These are phyloP conservation scores for Trichoderma koningii DNA, from an alignment of 2,329 filamentous ascomycete genomes.

Conservation along the genomic window DNA sequence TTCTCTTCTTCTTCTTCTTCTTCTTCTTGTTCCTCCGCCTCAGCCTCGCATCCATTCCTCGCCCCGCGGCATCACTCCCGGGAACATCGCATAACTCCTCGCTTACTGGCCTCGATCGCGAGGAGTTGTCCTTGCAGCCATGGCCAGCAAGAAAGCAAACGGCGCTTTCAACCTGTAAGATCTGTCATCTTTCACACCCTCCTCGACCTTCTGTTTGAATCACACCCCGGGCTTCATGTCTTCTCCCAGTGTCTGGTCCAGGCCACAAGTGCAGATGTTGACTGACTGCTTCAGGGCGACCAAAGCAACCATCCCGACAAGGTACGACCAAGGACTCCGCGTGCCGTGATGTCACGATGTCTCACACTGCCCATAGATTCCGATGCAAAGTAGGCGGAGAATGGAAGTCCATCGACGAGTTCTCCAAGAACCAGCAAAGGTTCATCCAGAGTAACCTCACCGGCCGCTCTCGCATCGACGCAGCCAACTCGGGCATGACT, in stretches of 20 bases:
- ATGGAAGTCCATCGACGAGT: slow-evolving; percentile 38
- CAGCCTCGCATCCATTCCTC: not conserved
- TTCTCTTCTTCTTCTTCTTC: not conserved
- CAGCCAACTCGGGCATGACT: slow-evolving; percentile 42
- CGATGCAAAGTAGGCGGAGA: slow-evolving; percentile 43
- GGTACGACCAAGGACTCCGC: slow-evolving; percentile 23
- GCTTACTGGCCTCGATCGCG: not conserved
- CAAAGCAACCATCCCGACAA: slow-evolving; percentile 9
- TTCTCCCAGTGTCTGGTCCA: not conserved
- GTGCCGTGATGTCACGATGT: not conserved
- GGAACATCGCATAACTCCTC: not conserved
- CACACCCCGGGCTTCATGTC: not conserved
- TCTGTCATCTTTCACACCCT: not conserved
- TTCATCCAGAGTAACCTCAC: slow-evolving; percentile 32
- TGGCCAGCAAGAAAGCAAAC: slow-evolving; percentile 5
- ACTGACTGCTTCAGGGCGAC: slow-evolving; percentile 25
- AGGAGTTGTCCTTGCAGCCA: not conserved
- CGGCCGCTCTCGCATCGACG: slow-evolving; percentile 29
- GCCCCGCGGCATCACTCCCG: not conserved
- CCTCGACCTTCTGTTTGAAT: too few relatives aligned
- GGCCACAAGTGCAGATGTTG: not conserved
- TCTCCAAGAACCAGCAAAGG: slow-evolving; percentile 40
- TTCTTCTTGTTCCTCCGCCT: not conserved
- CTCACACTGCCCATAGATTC: slow-evolving; percentile 32
- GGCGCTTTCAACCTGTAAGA: not conserved